phyloP scores from a whole-genome alignment of 225 moss, liverwort and hornwort species.

The Climacium dendroides region DNA sequence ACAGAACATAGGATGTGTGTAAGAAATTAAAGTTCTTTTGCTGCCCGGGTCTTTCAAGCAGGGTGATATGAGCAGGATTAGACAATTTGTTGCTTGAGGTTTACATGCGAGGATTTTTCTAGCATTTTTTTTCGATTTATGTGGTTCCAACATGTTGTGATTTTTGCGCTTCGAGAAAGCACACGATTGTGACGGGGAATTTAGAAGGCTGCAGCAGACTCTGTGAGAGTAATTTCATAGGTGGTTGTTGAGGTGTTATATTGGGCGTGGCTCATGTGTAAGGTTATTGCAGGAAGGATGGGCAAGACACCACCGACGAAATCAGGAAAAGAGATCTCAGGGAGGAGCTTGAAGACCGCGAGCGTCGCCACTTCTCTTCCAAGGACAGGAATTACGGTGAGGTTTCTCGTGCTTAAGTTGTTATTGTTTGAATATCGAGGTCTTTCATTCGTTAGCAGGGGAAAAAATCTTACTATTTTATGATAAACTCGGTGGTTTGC shows the following conservation, averaged over 20 bases:
- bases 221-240: background rate
- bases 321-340: slow-evolving; percentile 78
- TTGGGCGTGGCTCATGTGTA: background rate
- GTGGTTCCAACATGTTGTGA: background rate
- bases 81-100: background rate
- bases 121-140: background rate
- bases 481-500: background rate
- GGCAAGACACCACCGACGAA: slow-evolving; percentile 82
- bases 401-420: background rate
- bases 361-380: slow-evolving; percentile 86
- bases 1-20: background rate
- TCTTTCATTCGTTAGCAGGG: background rate
- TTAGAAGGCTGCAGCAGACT: background rate
- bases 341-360: slow-evolving; percentile 91
- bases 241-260: background rate
- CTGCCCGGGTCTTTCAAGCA: background rate
- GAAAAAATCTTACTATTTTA: background rate
- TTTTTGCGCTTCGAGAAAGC: background rate
- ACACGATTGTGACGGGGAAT: background rate
- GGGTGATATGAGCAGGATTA: background rate
- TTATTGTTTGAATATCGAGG: background rate
- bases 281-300: slow-evolving; percentile 59
- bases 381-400: slow-evolving; percentile 73
- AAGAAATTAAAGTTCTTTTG: background rate
- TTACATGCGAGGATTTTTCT: background rate